Percentiles rank a stretch among this genome's conserved stretches.
phyloP scores from a whole-genome alignment of 2,329 filamentous ascomycete species.

The Sporothrix protearum region DNA sequence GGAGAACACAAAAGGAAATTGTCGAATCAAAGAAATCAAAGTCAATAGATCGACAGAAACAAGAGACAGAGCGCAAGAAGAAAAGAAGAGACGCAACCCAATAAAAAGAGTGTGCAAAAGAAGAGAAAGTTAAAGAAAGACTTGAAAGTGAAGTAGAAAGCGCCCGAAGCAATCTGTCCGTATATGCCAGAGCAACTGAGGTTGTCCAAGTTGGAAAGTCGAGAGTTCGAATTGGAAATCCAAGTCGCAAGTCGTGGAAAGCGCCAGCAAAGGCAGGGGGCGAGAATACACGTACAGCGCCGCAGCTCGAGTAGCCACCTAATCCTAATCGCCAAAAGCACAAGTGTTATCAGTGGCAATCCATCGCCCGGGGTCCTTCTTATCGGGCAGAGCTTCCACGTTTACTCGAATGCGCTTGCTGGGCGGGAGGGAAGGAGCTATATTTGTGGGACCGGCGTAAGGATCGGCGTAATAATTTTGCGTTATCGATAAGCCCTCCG shows the following conservation, averaged over 20 bases:
- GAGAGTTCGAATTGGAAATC: too few relatives aligned
- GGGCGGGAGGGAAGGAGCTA: background rate
- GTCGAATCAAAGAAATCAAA: background rate
- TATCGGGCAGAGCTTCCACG: background rate
- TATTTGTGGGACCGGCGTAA: background rate
- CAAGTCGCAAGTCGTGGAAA: background rate
- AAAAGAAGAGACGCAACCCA: background rate
- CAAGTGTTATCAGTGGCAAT: slow-evolving; percentile 22
- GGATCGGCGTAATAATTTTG: slow-evolving; percentile 23
- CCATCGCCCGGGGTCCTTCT: slow-evolving; percentile 8
- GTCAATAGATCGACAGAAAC: background rate
- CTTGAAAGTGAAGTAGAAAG: background rate
- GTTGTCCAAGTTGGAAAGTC: background rate
- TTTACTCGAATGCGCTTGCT: background rate
- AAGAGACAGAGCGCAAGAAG: background rate
- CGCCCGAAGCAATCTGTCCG: background rate
- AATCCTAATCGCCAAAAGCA: slow-evolving; percentile 15
- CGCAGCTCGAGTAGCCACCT: slow-evolving; percentile 12
- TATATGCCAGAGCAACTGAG: background rate
- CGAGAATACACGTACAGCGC: background rate
- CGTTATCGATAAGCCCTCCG: slow-evolving; percentile 25
- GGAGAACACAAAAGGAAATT: background rate
- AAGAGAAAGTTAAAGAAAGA: slow-evolving; percentile 5
- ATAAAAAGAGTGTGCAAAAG: background rate
- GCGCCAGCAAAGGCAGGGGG: background rate